A percentile compares a stretch with the other conserved stretches of the same genome.
Evolutionary conservation across 768 basidiomycete species (phyloP).

Genomic region (Multifurca ochricompacta): DNA sequence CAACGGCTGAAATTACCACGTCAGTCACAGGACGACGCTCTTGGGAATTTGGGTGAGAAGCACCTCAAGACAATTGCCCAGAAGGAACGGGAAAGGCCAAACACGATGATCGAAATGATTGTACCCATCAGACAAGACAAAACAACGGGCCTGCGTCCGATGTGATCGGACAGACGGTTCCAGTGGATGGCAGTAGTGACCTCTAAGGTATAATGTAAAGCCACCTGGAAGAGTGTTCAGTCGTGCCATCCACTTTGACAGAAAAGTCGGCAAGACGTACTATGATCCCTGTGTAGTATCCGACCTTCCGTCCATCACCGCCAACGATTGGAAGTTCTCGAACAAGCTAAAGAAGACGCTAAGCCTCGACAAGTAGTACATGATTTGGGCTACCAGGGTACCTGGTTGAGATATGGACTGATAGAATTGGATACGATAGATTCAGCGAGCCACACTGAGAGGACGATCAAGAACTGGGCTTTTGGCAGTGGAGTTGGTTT

Average conservation of each 20-base stretch:
- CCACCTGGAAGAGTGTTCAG: constrained; percentile 28
- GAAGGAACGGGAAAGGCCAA: constrained; percentile 33
- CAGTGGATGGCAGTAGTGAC: constrained; percentile 39
- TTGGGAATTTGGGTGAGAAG: not conserved
- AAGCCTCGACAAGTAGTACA: not conserved
- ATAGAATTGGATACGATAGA: constrained; percentile 41
- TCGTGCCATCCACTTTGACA: no score
- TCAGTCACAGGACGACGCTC: no score
- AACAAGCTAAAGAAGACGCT: constrained; percentile 29
- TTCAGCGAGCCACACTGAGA: constrained; percentile 39
- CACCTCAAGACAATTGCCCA: constrained; percentile 20
- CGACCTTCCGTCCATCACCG: constrained; percentile 39
- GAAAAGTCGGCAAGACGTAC: constrained; percentile 27
- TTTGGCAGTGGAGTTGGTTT: constrained; percentile 37
- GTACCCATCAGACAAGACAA: constrained; percentile 31
- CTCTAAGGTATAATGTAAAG: constrained; percentile 39
- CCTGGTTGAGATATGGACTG: constrained; percentile 46
- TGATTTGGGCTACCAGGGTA: constrained; percentile 8
- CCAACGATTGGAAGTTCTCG: constrained; percentile 35
- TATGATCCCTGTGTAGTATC: constrained; percentile 41
- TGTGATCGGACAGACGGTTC: constrained; percentile 38
- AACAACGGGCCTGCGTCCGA: constrained; percentile 44
- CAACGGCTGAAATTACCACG: not conserved
- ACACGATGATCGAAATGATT: constrained; percentile 28
- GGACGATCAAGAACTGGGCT: constrained; percentile 37